Percentiles rank a stretch among this genome's conserved stretches.
Evolutionary conservation across 73 alveolate genomes (phyloP).

Genomic region (Paramecium primaurelia): DNA sequence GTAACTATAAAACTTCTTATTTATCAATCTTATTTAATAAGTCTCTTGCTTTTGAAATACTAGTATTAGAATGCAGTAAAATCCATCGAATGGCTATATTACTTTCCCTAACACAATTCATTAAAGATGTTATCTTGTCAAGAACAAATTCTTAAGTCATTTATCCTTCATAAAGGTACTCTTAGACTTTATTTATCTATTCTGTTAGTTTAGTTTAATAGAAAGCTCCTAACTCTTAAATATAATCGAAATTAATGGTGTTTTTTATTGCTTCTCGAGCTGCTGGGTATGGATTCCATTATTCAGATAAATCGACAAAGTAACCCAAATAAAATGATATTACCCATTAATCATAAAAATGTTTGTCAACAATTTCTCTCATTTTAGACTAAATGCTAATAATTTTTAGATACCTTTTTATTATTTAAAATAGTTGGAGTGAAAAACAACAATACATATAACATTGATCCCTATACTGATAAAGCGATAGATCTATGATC

Average conservation of each 20-base stretch:
- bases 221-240: conserved; percentile 67
- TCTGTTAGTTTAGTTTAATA: conserved; percentile 64
- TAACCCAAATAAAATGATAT: conserved; percentile 93
- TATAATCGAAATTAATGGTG: conserved; percentile 68
- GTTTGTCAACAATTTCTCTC: conserved; percentile 96
- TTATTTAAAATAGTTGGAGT: conserved; percentile 79
- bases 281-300: conserved; percentile 93
- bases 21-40: conserved; percentile 65
- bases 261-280: conserved; percentile 82
- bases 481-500: conserved; percentile 93
- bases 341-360: conserved; percentile 90
- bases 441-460: conserved; percentile 85
- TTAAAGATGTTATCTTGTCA: conserved; percentile 83
- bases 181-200: conserved; percentile 10
- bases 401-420: conserved; percentile 58
- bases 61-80: conserved; percentile 84
- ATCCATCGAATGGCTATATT: conserved; percentile 95
- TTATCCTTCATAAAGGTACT: conserved; percentile 82
- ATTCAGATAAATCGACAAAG: conserved; percentile 86
- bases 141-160: conserved; percentile 92
- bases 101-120: conserved; percentile 88
- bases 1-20: conserved; percentile 31
- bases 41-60: conserved; percentile 75
- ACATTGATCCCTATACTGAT: conserved; percentile 87
- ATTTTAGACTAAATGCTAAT: conserved; percentile 65